Evolutionary conservation across 768 basidiomycete genomes (phyloP).

Genomic region (Sarcodon aspratus): DNA sequence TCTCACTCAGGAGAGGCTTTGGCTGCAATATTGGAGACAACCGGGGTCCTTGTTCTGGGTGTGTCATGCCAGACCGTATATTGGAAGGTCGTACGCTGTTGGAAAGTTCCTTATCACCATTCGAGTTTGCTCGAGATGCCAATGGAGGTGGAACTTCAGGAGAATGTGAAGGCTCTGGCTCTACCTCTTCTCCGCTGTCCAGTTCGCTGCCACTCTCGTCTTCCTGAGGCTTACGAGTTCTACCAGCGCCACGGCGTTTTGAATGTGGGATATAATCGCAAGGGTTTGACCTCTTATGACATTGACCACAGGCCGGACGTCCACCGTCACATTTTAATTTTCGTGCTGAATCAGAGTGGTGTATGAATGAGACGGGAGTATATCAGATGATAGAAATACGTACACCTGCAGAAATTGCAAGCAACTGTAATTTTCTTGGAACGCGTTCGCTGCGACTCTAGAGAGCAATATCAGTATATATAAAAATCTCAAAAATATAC

Average conservation of each 20-base stretch:
- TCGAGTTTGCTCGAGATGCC: neutral
- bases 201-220: slow-evolving; percentile 41
- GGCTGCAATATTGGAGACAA: slow-evolving; percentile 11
- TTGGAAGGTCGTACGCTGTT: neutral
- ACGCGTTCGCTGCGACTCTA: slow-evolving; percentile 53
- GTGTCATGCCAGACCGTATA: neutral
- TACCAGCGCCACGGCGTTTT: slow-evolving; percentile 54
- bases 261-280: slow-evolving; percentile 74
- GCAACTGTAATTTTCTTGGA: slow-evolving; percentile 84
- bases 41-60: slow-evolving; percentile 2
- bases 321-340: slow-evolving; percentile 87
- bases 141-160: slow-evolving; percentile 24
- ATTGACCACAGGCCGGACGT: slow-evolving; percentile 74
- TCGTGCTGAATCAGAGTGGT: slow-evolving; percentile 38
- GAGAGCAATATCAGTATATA: neutral
- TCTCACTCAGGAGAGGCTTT: neutral
- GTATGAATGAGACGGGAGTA: neutral
- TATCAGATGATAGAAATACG: slow-evolving; percentile 17
- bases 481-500: neutral
- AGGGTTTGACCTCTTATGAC: slow-evolving; percentile 62
- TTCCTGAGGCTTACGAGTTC: slow-evolving; percentile 45
- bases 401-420: slow-evolving; percentile 87
- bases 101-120: neutral
- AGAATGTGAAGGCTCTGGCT: slow-evolving; percentile 46
- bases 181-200: slow-evolving; percentile 39